A percentile compares a stretch with the other conserved stretches of the same genome.
Evolutionary conservation across 306 rosid species (phyloP).

Genomic region (Hylodesmum podocarpum): DNA sequence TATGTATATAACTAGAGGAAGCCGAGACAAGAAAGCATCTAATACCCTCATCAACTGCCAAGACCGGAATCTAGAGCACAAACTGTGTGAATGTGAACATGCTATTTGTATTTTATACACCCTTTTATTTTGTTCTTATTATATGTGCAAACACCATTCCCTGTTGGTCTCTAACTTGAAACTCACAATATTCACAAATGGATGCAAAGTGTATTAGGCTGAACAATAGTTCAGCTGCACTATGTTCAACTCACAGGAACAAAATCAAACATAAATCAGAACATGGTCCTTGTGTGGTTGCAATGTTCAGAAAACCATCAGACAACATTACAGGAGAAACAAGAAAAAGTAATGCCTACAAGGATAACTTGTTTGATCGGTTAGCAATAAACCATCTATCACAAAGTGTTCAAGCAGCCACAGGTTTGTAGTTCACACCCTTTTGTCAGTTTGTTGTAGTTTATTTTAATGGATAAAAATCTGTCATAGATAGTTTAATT

Average conservation of each 20-base stretch:
- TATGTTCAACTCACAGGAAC: slow-evolving; percentile 31
- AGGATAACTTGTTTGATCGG: slow-evolving; percentile 71
- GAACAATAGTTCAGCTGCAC: slow-evolving; percentile 32
- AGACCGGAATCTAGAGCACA: slow-evolving; percentile 11
- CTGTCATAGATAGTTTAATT: background rate
- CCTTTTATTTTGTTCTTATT: slow-evolving; percentile 29
- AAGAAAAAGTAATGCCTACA: slow-evolving; percentile 36
- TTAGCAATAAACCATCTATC: slow-evolving; percentile 76
- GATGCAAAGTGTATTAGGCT: slow-evolving; percentile 47
- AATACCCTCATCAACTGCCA: background rate
- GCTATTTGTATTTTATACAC: slow-evolving; percentile 44
- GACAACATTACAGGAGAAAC: slow-evolving; percentile 31
- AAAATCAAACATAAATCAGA: slow-evolving; percentile 23
- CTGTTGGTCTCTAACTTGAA: slow-evolving; percentile 16
- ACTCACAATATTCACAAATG: slow-evolving; percentile 41
- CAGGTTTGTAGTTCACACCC: slow-evolving; percentile 57
- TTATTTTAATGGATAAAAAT: slow-evolving; percentile 1
- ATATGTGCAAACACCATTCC: background rate
- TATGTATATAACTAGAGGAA: background rate
- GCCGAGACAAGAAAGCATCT: slow-evolving; percentile 19
- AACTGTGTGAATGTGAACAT: slow-evolving; percentile 32
- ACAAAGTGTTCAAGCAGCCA: slow-evolving; percentile 65
- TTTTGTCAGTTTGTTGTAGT: background rate
- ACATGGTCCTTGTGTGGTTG: slow-evolving; percentile 26
- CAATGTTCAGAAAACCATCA: slow-evolving; percentile 55